A percentile compares a stretch with the other conserved stretches of the same genome.
Conservation (phyloP, 2,329 filamentous ascomycete genomes). For the Dissoconium aciculare region DNA sequence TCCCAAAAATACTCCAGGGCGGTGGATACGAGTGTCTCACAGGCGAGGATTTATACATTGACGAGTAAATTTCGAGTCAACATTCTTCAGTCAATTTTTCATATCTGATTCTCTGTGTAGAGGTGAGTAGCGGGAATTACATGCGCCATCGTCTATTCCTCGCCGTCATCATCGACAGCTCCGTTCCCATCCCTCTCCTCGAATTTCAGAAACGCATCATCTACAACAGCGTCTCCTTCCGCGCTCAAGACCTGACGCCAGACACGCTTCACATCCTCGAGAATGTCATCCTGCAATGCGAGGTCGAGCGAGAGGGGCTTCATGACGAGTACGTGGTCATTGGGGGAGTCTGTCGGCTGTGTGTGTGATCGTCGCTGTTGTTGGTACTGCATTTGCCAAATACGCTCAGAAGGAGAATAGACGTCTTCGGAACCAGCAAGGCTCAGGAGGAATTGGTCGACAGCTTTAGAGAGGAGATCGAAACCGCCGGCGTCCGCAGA, state of each 20-base stretch:
- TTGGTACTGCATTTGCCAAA: constrained; percentile 42
- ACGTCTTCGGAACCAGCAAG: no score
- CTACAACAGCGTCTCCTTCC: constrained; percentile 34
- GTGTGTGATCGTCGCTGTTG: no score
- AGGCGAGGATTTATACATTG: no score
- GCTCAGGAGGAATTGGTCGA: constrained; percentile 30
- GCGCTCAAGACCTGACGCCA: constrained; percentile 58
- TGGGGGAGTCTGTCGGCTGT: no score
- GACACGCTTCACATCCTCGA: constrained; percentile 51
- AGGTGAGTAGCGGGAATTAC: no score
- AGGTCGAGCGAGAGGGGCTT: constrained; percentile 47
- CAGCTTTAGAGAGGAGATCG: constrained; percentile 26
- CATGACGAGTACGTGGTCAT: constrained; percentile 27
- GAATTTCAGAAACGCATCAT: constrained; percentile 59
- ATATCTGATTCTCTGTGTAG: no score
- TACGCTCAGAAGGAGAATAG: no score
- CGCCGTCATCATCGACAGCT: constrained; percentile 9
- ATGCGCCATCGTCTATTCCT: no score
- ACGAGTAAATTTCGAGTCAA: no score
- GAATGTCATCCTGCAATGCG: constrained; percentile 55
- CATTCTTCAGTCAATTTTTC: no score
- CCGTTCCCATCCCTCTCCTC: constrained; percentile 39
- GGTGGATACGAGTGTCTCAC: no score
- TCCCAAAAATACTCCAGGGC: no score
- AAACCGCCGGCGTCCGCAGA: constrained; percentile 23